A percentile compares a stretch with the other conserved stretches of the same genome.
These are phyloP conservation scores for Hortaea sp. DNA, from an alignment of 2,329 filamentous ascomycete genomes.

Conservation along the genomic window DNA sequence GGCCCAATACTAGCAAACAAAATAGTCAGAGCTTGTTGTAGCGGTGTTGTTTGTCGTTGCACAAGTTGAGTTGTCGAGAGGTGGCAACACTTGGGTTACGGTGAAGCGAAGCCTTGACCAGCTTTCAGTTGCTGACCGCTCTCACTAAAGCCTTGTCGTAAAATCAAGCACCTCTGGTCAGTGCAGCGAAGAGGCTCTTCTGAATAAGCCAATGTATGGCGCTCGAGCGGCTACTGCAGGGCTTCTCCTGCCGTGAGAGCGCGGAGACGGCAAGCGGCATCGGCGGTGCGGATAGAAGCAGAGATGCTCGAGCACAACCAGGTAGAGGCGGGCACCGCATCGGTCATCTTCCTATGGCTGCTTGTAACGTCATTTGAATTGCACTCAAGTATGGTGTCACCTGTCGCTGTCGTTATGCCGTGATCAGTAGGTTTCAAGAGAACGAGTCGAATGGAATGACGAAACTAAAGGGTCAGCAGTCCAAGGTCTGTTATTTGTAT, in stretches of 20 bases:
- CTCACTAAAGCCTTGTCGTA: not conserved
- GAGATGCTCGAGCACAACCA: constrained; percentile 3
- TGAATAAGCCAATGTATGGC: too few species aligned
- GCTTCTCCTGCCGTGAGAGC: too few species aligned
- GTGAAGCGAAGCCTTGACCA: not conserved
- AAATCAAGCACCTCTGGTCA: not conserved
- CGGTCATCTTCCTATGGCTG: constrained; percentile 2
- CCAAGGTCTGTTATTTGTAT: too few species aligned
- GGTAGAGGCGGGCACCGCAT: constrained; percentile 2
- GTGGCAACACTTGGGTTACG: not conserved
- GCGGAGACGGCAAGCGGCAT: not conserved
- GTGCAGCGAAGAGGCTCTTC: not conserved
- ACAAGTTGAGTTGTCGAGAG: not conserved
- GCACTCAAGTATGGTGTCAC: not conserved
- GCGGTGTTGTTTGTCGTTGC: constrained; percentile 1
- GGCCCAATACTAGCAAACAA: not conserved
- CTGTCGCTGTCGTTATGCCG: constrained; percentile 4
- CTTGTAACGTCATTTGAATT: not conserved
- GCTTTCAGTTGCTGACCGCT: not conserved
- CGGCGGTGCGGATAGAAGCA: not conserved
- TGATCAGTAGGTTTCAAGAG: not conserved
- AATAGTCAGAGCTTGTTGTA: not conserved
- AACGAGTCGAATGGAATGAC: not conserved
- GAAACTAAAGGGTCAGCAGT: not conserved
- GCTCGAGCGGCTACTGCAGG: too few species aligned